Base-by-base conservation (phyloP, 139 green algal species). In the Diplosphaera chodatii region DNA sequence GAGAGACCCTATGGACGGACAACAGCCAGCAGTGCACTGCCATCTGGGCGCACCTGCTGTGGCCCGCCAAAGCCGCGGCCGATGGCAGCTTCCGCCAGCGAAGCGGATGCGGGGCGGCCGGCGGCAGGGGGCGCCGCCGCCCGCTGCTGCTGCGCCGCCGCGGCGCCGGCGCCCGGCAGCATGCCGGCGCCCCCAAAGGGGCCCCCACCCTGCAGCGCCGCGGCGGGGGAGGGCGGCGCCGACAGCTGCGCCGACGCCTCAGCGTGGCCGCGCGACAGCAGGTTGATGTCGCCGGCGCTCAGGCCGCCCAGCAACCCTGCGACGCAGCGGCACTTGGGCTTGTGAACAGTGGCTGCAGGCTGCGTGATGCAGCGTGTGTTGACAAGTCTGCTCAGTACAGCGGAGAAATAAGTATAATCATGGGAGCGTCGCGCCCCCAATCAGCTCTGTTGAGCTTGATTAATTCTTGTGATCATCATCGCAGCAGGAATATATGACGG, bases 371-470 rank as follows among this genome's bases (percentile, higher is more conserved):
- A n/a, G n/a, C n/a, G n/a, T n/a, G n/a, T n/a, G n/a, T n/a, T n/a
- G n/a, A n/a, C n/a, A n/a, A n/a, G n/a, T 59, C 48, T 59, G 48
- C 48, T 59, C 13, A 59, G 48, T 18, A 59, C 48, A 59, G 48
- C 48, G 18, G 48, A 59, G 48, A 59, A 59, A 59, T 59, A 25
- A 25, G 48, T 59, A 10, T 59, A 3, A 59, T 59, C 48, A 59
- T 59, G 48, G 25, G 8, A 18, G 48, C 18, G 25, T 59, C 48
- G 48, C 48, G 48, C 48, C 48, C 48, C 25, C 48, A 25, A 25
- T 59, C 48, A 59, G 48, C 16, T 59, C 48, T 59, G 48, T 59
- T 59, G 48, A 59, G 48, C 48, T 59, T 59, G 48, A n/a, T 59
- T 59, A 5, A n/a, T 25, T 25, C 48, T 23, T 59, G 48, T 59